Base-by-base conservation (phyloP, 306 rosid genomes). In the Psophocarpus tetragonolobus region DNA sequence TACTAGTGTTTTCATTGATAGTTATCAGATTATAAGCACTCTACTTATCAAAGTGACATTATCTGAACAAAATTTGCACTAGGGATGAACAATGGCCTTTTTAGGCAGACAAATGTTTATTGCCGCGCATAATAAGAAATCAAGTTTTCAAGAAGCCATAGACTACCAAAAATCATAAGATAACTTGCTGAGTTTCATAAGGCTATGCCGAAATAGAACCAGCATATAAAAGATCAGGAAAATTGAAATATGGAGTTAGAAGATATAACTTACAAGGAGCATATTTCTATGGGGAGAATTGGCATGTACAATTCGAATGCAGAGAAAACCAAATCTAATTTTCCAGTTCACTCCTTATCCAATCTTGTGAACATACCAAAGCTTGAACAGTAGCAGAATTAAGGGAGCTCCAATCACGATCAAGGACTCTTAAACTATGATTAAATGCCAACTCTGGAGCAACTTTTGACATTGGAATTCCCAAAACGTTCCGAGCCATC, bases 401-500 rank as follows among this genome's bases (percentile, higher is more conserved):
- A 48, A 87, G 87, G 14, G 91, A 86, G 78, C 94, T 84, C 99
- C 99, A 92, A 57, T 89, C 88, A 9, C 92, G 91, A 81, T 85
- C 90, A 67, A 92, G 89, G 76, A 87, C 84, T 80, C 87, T 90
- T 80, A 89, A 89, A 18, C 85, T 69, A 0, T 83, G 76, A 30
- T 44, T 86, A 80, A 86, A 95, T 0, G 97, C 95, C 23, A 81
- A 82, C 74, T 92, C 96, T 2, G 84, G 81, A 0, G 87, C 75
- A 80, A 87, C 85, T 66, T 96, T 96, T 6, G 97, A 88, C 92
- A 96, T 87, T 39, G 96, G 94, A 69, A 92, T 82, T 75, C 96
- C 97, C 68, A 96, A 77, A 57, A 96, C 90, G 36, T 96, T 96
- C 39, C 97, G 93, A 0, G 99, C 99, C 98, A 96, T 90, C 97